Evolutionary conservation across 495 filamentous ascomycete species (phyloP).

Genomic region (Aspergillus asperescens): DNA sequence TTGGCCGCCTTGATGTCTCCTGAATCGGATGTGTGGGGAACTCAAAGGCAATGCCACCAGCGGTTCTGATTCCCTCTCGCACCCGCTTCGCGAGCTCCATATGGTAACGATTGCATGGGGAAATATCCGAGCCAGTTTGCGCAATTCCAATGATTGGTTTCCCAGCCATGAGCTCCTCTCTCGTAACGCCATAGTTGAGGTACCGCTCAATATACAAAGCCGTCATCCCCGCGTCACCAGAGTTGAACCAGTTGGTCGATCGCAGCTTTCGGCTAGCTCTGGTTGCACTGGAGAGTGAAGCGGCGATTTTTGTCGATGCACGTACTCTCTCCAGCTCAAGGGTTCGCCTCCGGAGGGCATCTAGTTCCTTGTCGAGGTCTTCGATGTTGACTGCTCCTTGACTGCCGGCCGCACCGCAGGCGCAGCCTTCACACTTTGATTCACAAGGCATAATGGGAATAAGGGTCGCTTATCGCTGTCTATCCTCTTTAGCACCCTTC

Average conservation of each 20-base stretch:
- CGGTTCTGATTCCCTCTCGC: conserved; percentile 48
- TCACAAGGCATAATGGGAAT: conserved; percentile 29
- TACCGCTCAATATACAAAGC: conserved; percentile 52
- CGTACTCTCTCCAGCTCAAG: conserved; percentile 33
- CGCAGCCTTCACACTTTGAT: conserved; percentile 35
- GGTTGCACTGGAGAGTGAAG: conserved; percentile 4
- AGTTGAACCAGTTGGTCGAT: conserved; percentile 46
- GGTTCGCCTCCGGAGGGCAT: conserved; percentile 32
- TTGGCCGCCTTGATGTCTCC: conserved; percentile 46
- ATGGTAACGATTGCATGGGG: conserved; percentile 52
- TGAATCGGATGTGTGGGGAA: conserved; percentile 55
- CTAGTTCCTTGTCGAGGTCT: conserved; percentile 36
- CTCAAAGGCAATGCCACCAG: conserved; percentile 52
- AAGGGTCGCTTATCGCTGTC: background rate
- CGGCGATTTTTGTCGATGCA: conserved; percentile 20
- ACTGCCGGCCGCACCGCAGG: conserved; percentile 24
- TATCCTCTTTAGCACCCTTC: background rate
- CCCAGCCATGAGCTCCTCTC: conserved; percentile 48
- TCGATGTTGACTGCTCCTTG: conserved; percentile 29
- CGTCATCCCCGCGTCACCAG: conserved; percentile 45
- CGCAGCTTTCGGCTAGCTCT: conserved; percentile 33
- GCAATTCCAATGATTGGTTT: conserved; percentile 56
- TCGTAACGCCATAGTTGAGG: conserved; percentile 50
- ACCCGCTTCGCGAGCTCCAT: conserved; percentile 49
- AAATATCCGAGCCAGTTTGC: conserved; percentile 50